Evolutionary conservation across 345 rosid genomes (phyloP), one percentile per base, ranked within the genome.

Genomic region (Raphanus sativus): DNA sequence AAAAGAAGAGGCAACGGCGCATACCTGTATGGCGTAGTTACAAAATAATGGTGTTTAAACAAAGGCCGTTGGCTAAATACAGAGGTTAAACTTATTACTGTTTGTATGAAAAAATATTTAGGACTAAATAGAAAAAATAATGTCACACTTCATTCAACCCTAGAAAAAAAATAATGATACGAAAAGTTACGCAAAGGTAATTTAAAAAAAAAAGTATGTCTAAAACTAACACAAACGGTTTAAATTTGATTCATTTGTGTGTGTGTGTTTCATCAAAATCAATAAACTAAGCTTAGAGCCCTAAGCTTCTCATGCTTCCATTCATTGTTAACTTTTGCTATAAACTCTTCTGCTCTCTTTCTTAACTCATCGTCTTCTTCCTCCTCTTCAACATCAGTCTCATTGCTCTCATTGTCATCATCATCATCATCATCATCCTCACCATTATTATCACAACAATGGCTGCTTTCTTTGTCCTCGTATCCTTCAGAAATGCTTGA

Each of bases 301-400:
- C 10, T 79, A 50, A 79, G 45, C 67, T 38, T 79, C 76, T 93
- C 96, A 28, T 77, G 87, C 17, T 68, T 84, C 96, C 97, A 87
- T 73, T 81, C 89, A 24, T 75, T 77, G 48, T 86, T 87, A 7
- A 89, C 77, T 40, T 86, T 86, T 21, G 80, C 79, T 17, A 88
- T 91, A 21, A 91, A 88, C 42, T 86, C 89, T 76, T 89, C 97
- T 1, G 75, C 83, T 50, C 90, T 86, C 78, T 70, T 88, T 67
- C 85, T 84, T 65, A 89, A 68, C 62, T 87, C 93, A 73, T 93
- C 89, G 0, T 82, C 69, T 0, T 65, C 80, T 17, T 70, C 81
- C 5, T 79, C 84, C 0, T 52, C 80, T 2, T 62, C 75, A 11
- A 1, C 13, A 8, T 72, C 75, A 0, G 4, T 15, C 8, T 36